A percentile compares a stretch with the other conserved stretches of the same genome.
Conservation (phyloP, 768 basidiomycete species). For the Suillus clintonianus region DNA sequence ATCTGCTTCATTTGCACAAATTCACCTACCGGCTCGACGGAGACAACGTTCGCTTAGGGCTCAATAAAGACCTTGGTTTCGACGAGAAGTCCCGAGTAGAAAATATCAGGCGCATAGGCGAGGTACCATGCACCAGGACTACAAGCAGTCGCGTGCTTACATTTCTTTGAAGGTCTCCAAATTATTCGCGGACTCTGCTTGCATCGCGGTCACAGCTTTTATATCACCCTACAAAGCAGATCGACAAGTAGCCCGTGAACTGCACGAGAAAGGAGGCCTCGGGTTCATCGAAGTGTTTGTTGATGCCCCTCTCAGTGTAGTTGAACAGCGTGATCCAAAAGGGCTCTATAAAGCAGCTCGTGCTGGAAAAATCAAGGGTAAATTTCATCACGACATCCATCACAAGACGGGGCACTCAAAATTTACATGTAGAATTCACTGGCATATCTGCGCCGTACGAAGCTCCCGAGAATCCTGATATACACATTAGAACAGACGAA, state of each 20-base stretch:
- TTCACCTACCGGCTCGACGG: slow-evolving; percentile 94
- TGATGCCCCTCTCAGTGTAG: slow-evolving; percentile 86
- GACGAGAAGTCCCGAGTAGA: slow-evolving; percentile 90
- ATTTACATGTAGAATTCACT: slow-evolving; percentile 78
- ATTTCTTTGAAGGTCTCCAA: slow-evolving; percentile 73
- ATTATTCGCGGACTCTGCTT: slow-evolving; percentile 87
- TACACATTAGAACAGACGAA: slow-evolving; percentile 90
- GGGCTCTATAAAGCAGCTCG: slow-evolving; percentile 97
- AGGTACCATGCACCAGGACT: slow-evolving; percentile 51
- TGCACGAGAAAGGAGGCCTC: slow-evolving; percentile 73
- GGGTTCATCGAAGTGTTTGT: slow-evolving; percentile 94
- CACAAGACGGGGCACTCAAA: slow-evolving; percentile 9
- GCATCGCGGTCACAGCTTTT: slow-evolving; percentile 90
- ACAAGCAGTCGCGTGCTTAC: slow-evolving; percentile 10
- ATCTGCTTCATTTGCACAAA: slow-evolving; percentile 82
- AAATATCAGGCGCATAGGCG: slow-evolving; percentile 96
- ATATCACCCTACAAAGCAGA: slow-evolving; percentile 97
- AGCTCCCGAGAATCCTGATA: slow-evolving; percentile 79
- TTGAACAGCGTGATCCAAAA: slow-evolving; percentile 94
- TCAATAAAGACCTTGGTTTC: slow-evolving; percentile 97
- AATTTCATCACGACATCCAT: slow-evolving; percentile 8
- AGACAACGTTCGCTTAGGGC: slow-evolving; percentile 92
- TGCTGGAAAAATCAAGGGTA: slow-evolving; percentile 94
- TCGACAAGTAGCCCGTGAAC: slow-evolving; percentile 75
- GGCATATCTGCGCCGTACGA: slow-evolving; percentile 98